phyloP scores from a whole-genome alignment of 108 stramenopile genomes.

The Pseudonitzschia multiseries region DNA sequence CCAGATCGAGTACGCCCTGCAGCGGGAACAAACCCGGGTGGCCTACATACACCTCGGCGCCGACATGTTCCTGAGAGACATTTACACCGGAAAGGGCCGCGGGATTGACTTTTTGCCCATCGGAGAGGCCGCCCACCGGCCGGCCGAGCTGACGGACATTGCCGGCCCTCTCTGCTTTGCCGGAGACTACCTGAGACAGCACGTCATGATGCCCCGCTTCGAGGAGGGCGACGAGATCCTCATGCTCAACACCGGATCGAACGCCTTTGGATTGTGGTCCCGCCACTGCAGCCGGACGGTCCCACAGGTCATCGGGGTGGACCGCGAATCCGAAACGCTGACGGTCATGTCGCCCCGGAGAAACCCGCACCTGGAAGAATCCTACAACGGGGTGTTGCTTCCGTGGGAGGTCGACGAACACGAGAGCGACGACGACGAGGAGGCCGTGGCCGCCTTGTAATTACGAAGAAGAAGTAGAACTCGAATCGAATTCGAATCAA shows the following conservation, averaged over 20 bases:
- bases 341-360: constrained; percentile 4
- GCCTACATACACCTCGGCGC: constrained; percentile 12
- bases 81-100: constrained; percentile 2
- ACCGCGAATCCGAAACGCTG: background rate
- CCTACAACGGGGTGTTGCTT: constrained; percentile 1
- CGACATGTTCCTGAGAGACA: constrained; percentile 8
- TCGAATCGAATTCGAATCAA: no score
- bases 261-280: constrained; percentile 11
- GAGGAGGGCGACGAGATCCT: constrained; percentile 9
- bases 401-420: background rate
- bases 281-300: constrained; percentile 6
- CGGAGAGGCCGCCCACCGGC: constrained; percentile 9
- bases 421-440: background rate
- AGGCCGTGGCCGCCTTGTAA: constrained; percentile 3
- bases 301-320: constrained; percentile 11
- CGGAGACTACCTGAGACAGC: constrained; percentile 8
- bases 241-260: constrained; percentile 7
- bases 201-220: constrained; percentile 5
- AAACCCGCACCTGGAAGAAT: background rate
- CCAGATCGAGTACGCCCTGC: constrained; percentile 9
- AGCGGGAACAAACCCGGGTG: background rate
- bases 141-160: background rate
- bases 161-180: constrained; percentile 5
- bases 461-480: no score
- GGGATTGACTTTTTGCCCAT: constrained; percentile 9